These are phyloP conservation scores for Biscutella laevigata DNA, from an alignment of 441 rosid species.

Conservation along the genomic window DNA sequence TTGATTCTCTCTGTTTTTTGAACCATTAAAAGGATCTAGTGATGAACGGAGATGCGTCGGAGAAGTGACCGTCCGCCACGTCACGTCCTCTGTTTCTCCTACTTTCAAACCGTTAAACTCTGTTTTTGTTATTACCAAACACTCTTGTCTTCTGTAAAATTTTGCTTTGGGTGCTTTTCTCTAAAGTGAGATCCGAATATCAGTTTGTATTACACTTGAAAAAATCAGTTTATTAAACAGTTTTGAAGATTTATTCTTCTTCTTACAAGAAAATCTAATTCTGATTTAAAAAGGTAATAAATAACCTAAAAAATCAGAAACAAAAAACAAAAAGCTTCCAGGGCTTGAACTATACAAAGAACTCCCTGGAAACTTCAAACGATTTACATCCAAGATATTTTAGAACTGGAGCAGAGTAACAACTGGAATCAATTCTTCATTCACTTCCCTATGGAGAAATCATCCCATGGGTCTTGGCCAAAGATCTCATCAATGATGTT, in stretches of 20 bases:
- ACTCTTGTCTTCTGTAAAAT: too few relatives aligned
- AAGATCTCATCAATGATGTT: constrained; percentile 51
- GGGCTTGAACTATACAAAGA: constrained; percentile 17
- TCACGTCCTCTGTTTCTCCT: background rate
- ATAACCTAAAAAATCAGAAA: background rate
- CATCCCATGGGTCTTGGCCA: constrained; percentile 40
- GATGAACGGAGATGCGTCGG: background rate
- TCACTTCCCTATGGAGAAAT: constrained; percentile 19
- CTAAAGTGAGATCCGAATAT: too few relatives aligned
- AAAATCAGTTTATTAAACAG: constrained; percentile 25
- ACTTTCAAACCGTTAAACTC: background rate
- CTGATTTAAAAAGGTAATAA: constrained; percentile 12
- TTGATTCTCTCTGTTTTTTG: background rate
- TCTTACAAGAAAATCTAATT: constrained; percentile 17
- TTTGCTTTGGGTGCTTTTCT: too few relatives aligned
- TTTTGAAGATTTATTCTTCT: constrained; percentile 20
- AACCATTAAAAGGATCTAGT: background rate
- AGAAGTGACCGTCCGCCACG: background rate
- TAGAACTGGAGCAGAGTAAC: background rate
- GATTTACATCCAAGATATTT: constrained; percentile 18
- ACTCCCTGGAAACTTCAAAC: constrained; percentile 10
- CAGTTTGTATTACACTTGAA: too few relatives aligned
- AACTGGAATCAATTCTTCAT: background rate
- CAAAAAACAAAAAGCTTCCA: constrained; percentile 4
- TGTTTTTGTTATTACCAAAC: background rate